Conservation (phyloP, 352 stramenopile species). For the Globisporangium okanoganense region DNA sequence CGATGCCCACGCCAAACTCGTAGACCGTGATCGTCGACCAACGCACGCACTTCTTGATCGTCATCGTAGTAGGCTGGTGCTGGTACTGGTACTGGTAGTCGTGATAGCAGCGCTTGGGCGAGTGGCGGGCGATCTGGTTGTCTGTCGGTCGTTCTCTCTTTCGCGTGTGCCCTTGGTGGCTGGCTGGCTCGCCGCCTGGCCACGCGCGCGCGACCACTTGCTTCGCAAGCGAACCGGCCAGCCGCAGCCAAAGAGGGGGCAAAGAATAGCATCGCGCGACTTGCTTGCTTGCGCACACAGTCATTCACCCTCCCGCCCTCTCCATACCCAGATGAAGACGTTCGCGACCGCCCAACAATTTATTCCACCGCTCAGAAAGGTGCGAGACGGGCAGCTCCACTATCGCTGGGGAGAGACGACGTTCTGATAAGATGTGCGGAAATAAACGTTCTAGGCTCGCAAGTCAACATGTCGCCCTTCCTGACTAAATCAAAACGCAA, state of each 20-base stretch:
- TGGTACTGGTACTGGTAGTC: background rate
- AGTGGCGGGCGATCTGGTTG: too few species aligned
- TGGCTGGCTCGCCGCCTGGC: slow-evolving; percentile 3
- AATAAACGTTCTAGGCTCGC: background rate
- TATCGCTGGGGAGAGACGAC: background rate
- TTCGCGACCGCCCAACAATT: background rate
- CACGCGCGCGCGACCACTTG: slow-evolving; percentile 1
- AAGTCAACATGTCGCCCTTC: background rate
- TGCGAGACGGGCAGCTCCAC: background rate
- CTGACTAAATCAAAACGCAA: slow-evolving; percentile 2
- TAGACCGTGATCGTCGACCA: slow-evolving; percentile 59
- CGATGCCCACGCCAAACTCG: slow-evolving; percentile 46
- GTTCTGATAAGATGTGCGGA: background rate
- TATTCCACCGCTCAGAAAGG: slow-evolving; percentile 7
- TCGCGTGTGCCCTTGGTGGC: background rate
- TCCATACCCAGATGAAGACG: slow-evolving; percentile 6
- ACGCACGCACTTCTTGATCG: slow-evolving; percentile 29
- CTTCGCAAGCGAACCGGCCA: background rate
- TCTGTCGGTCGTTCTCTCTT: slow-evolving; percentile 7
- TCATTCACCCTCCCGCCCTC: background rate
- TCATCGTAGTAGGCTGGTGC: slow-evolving; percentile 2
- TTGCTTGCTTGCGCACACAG: background rate
- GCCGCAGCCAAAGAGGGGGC: slow-evolving; percentile 5
- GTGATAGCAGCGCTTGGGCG: background rate
- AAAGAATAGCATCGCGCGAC: slow-evolving; percentile 11